Conservation (phyloP, 176 grass and related monocot species). For the Coix lacrymajobi region DNA sequence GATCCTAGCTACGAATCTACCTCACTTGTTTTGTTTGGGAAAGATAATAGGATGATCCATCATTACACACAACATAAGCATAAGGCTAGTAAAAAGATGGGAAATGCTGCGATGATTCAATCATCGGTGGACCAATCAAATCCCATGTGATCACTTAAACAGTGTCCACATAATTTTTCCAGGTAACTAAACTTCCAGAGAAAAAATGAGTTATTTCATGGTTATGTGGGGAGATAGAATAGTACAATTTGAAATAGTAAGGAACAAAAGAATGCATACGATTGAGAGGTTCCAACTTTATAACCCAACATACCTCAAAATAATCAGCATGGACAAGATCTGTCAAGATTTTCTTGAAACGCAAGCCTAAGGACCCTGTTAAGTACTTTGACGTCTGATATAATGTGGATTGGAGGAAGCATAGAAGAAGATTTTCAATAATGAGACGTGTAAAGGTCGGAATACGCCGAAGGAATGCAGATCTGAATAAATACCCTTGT, state of each 20-base stretch:
- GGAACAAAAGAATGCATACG: background rate
- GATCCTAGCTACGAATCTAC: background rate
- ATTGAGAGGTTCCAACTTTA: background rate
- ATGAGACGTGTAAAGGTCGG: conserved; percentile 78
- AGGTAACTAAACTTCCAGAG: background rate
- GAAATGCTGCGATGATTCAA: background rate
- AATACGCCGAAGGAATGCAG: conserved; percentile 82
- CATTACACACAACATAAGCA: background rate
- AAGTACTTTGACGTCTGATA: conserved; percentile 89
- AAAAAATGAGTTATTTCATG: background rate
- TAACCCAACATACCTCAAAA: conserved; percentile 67
- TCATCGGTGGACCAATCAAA: background rate
- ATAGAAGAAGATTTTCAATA: conserved; percentile 88
- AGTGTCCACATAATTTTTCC: background rate
- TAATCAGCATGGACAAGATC: conserved; percentile 91
- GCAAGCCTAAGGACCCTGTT: conserved; percentile 72
- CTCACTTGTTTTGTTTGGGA: background rate
- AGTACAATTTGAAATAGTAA: background rate
- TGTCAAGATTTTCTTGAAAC: conserved; percentile 96
- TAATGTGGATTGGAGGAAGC: conserved; percentile 83
- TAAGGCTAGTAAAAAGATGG: background rate
- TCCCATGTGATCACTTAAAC: background rate
- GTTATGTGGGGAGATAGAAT: background rate
- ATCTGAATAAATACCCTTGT: conserved; percentile 86
- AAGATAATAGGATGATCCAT: background rate